A percentile compares a stretch with the other conserved stretches of the same genome.
Evolutionary conservation across 2,329 filamentous ascomycete genomes (phyloP).

Genomic region (Lomentospora prolificans): DNA sequence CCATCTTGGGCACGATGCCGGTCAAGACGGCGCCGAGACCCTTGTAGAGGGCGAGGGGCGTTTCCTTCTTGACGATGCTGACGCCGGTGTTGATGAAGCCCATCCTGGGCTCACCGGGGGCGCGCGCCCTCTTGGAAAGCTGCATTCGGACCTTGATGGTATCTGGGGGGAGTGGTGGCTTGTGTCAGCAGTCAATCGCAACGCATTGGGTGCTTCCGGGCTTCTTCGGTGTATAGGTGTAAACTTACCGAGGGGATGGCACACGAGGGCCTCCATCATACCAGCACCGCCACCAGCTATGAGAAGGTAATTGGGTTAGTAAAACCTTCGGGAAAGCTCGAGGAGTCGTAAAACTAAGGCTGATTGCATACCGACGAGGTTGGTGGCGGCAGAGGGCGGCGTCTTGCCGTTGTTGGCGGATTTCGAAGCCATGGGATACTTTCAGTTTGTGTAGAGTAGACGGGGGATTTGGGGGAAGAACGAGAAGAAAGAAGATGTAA

Average conservation of each 20-base stretch:
- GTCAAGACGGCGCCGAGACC: conserved; percentile 93
- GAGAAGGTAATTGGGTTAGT: conserved; percentile 74
- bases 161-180: conserved; percentile 37
- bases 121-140: conserved; percentile 74
- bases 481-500: conserved; percentile 8
- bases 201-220: conserved; percentile 14
- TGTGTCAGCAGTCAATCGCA: conserved; percentile 9
- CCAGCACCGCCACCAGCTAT: conserved; percentile 90
- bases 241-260: conserved; percentile 78
- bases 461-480: neutral
- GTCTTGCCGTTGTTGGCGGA: conserved; percentile 48
- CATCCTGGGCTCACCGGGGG: conserved; percentile 73
- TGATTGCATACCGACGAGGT: conserved; percentile 69
- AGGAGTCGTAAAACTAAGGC: conserved; percentile 3
- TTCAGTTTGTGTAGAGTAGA: neutral
- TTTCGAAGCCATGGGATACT: conserved; percentile 22
- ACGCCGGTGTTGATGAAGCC: conserved; percentile 80
- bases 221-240: conserved; percentile 3
- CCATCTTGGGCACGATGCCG: conserved; percentile 98
- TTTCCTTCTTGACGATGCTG: conserved; percentile 84
- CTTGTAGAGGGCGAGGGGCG: conserved; percentile 90
- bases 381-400: conserved; percentile 77
- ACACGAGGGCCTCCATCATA: conserved; percentile 97
- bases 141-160: conserved; percentile 99
- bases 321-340: conserved; percentile 81